These are phyloP conservation scores for Dissophora globulifera DNA, from an alignment of 192 early-diverging fungal genomes.

Conservation along the genomic window DNA sequence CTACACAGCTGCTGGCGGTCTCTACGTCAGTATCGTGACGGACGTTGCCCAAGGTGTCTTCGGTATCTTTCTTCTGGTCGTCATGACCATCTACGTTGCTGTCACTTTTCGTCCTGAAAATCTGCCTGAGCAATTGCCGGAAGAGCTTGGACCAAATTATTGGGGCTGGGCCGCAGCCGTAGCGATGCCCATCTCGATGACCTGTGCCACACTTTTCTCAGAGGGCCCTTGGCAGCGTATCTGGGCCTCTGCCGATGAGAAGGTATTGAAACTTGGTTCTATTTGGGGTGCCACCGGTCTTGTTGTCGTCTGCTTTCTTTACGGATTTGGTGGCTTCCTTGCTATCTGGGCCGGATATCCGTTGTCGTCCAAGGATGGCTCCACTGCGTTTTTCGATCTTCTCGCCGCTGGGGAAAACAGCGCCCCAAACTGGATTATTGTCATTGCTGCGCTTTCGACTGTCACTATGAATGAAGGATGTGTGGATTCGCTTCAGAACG, in stretches of 20 bases:
- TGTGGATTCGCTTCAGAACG: constrained; percentile 74
- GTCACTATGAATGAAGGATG: constrained; percentile 71
- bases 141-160: constrained; percentile 66
- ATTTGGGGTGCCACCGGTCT: constrained; percentile 63
- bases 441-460: constrained; percentile 63
- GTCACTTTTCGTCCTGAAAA: constrained; percentile 62
- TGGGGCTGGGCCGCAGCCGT: constrained; percentile 70
- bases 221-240: constrained; percentile 79
- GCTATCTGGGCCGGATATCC: constrained; percentile 69
- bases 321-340: constrained; percentile 69
- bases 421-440: constrained; percentile 65
- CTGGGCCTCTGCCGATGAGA: constrained; percentile 69
- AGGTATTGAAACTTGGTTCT: constrained; percentile 63
- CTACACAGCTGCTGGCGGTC: constrained; percentile 72
- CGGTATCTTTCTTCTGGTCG: constrained; percentile 60
- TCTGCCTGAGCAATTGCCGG: constrained; percentile 55
- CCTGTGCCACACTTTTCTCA: constrained; percentile 71
- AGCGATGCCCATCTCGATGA: constrained; percentile 69
- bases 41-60: constrained; percentile 68
- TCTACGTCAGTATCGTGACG: constrained; percentile 70
- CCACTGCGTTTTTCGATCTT: constrained; percentile 72
- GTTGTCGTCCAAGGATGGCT: constrained; percentile 53
- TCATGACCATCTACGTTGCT: constrained; percentile 62
- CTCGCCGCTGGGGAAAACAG: constrained; percentile 48
- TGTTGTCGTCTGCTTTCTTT: constrained; percentile 61